Percentiles rank a stretch among this genome's conserved stretches.
These are phyloP conservation scores for Sphaceloma murrayae DNA, from an alignment of 2,329 filamentous ascomycete species.

Conservation along the genomic window DNA sequence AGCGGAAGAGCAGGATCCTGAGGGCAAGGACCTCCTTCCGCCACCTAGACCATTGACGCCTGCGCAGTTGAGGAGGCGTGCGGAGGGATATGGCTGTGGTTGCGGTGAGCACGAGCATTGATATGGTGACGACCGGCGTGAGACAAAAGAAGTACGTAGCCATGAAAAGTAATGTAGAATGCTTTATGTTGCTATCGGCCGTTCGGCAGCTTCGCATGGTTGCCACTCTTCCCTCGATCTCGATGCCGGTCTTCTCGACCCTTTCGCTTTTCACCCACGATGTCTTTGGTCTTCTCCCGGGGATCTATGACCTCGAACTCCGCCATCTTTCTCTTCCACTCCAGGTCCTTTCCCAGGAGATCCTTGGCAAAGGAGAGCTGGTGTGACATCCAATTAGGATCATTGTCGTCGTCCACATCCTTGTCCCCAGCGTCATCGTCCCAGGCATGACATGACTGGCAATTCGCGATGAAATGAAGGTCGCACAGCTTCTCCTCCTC, in stretches of 20 bases:
- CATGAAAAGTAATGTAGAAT: slow-evolving; percentile 8
- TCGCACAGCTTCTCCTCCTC: slow-evolving; percentile 75
- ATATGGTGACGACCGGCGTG: slow-evolving; percentile 20
- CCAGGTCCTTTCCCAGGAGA: slow-evolving; percentile 79
- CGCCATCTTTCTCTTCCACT: slow-evolving; percentile 81
- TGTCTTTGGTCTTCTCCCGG: slow-evolving; percentile 52
- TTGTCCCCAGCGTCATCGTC: slow-evolving; percentile 57
- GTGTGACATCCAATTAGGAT: slow-evolving; percentile 75
- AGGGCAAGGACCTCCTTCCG: slow-evolving; percentile 18
- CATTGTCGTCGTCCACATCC: slow-evolving; percentile 44
- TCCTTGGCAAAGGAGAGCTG: slow-evolving; percentile 79
- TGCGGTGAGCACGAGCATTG: slow-evolving; percentile 21
- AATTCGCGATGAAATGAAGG: slow-evolving; percentile 90
- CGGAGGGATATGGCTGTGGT: slow-evolving; percentile 22
- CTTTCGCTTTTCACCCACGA: slow-evolving; percentile 53
- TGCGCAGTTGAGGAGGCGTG: slow-evolving; percentile 22
- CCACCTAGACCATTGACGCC: slow-evolving; percentile 19
- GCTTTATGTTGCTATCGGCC: slow-evolving; percentile 3
- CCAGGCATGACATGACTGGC: slow-evolving; percentile 84
- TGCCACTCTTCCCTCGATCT: slow-evolving; percentile 3
- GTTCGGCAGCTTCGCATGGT: slow-evolving; percentile 5
- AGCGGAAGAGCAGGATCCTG: slow-evolving; percentile 15
- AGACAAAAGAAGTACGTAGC: slow-evolving; percentile 16
- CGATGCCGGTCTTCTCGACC: slow-evolving; percentile 37
- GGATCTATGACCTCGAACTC: slow-evolving; percentile 88